Percentiles rank a stretch among this genome's conserved stretches.
Evolutionary conservation across 2,329 filamentous ascomycete genomes (phyloP).

Genomic region (Phyllosticta capitalensis): DNA sequence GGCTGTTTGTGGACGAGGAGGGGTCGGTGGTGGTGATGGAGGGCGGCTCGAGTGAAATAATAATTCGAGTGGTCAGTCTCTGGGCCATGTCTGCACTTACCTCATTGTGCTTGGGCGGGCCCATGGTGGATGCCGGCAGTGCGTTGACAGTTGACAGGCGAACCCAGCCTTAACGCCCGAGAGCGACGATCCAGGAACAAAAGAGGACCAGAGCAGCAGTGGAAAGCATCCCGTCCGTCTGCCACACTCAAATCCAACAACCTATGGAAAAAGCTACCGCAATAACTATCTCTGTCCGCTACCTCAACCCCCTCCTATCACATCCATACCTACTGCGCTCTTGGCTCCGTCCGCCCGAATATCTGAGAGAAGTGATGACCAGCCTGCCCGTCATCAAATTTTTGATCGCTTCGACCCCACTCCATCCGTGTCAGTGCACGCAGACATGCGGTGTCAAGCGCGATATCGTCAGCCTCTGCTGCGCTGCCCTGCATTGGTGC

Average conservation of each 20-base stretch:
- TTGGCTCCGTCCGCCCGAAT: background rate
- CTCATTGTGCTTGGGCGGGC: constrained; percentile 8
- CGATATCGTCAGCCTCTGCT: background rate
- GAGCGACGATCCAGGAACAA: constrained; percentile 1
- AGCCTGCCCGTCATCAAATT: background rate
- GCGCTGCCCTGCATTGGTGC: background rate
- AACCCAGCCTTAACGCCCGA: constrained; percentile 7
- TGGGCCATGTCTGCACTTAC: constrained; percentile 4
- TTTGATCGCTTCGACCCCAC: background rate
- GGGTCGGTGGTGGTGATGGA: constrained; percentile 20
- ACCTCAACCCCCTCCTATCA: too few relatives aligned
- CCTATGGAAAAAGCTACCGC: too few relatives aligned
- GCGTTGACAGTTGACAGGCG: background rate
- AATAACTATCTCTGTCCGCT: too few relatives aligned
- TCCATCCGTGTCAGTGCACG: background rate
- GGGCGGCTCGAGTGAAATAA: constrained; percentile 10
- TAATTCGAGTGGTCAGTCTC: background rate
- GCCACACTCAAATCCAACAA: background rate
- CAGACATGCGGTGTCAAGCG: background rate
- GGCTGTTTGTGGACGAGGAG: background rate
- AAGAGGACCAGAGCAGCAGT: constrained; percentile 5
- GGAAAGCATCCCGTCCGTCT: background rate
- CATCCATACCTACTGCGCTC: too few relatives aligned
- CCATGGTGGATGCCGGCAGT: background rate
- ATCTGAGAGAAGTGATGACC: too few relatives aligned